Percentiles rank a stretch among this genome's conserved stretches.
phyloP scores from a whole-genome alignment of 305 asterid genomes.

The Fraxinus sp. region DNA sequence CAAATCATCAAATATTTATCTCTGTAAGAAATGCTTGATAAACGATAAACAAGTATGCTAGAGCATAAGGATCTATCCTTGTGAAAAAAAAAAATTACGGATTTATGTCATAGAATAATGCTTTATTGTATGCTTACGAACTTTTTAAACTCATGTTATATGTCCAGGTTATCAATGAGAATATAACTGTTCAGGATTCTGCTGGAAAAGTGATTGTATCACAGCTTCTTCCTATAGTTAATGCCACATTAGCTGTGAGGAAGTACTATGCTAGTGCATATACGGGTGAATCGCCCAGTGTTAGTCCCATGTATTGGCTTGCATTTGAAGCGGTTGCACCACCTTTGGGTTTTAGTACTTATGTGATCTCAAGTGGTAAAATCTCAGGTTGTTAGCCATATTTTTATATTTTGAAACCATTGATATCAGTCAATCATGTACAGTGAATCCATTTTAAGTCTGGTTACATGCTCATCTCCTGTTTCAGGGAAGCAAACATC shows the following conservation, averaged over 20 bases:
- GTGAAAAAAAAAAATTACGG: background rate
- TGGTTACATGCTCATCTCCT: slow-evolving; percentile 44
- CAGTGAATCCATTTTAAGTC: slow-evolving; percentile 13
- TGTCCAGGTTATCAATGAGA: slow-evolving; percentile 59
- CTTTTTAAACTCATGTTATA: slow-evolving; percentile 24
- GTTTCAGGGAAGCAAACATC: slow-evolving; percentile 37
- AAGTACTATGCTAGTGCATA: slow-evolving; percentile 61
- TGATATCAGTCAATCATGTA: slow-evolving; percentile 1
- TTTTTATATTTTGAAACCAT: slow-evolving; percentile 19
- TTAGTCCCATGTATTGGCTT: slow-evolving; percentile 64
- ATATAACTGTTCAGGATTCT: slow-evolving; percentile 65
- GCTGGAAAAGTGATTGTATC: slow-evolving; percentile 64
- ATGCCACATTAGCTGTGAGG: slow-evolving; percentile 52
- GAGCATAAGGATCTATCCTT: background rate
- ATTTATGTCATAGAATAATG: background rate
- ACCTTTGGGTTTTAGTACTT: slow-evolving; percentile 86
- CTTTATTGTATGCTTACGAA: background rate
- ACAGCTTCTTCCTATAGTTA: slow-evolving; percentile 71
- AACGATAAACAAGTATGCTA: background rate
- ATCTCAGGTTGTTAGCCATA: slow-evolving; percentile 40
- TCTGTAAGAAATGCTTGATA: background rate
- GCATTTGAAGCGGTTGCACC: slow-evolving; percentile 81
- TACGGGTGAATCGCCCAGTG: slow-evolving; percentile 52
- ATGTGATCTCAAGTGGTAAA: slow-evolving; percentile 51
- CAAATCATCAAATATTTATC: slow-evolving; percentile 2